Evolutionary conservation across 768 basidiomycete species (phyloP), one percentile per base, ranked within the genome.

Genomic region (Termitomyces heimii): DNA sequence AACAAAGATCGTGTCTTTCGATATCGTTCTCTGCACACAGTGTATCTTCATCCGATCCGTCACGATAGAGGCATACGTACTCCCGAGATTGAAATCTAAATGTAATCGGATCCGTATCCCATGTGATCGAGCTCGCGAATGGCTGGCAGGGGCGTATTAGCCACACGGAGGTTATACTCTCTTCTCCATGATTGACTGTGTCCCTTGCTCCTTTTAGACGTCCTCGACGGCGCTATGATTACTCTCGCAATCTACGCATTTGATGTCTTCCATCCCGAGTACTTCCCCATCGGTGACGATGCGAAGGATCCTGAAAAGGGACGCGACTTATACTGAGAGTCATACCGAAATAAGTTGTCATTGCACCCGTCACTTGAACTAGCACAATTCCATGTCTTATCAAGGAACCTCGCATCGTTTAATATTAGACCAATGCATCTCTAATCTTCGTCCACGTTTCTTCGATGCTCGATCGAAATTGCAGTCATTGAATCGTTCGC

Each of bases 61-160:
- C 40, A 18, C 29, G n/a, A n/a, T n/a, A n/a, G n/a, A 26, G 3
- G 31, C 31, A 31, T n/a, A n/a, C n/a, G 31, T 31, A 35, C 5
- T 18, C 37, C 18, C 39, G 51, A 24, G 28, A 20, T 5, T 35
- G 16, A 14, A 1, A 54, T 29, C 7, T 29, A 12, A 22, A 18
- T 47, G 10, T 43, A 28, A 47, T 26, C 49, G 52, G 40, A 18
- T 60, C 78, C 22, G 65, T 83, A 2, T 84, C 84, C 63, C 77
- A 82, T 54, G 77, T 75, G 4, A 71, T 80, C 56, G 81, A 83
- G 66, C 71, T 84, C 0, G 60, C 71, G 12, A 75, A 78, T 55
- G 80, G 82, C 0, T 84, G 81, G 81, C 65, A 62, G 26, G 82
- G 83, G 9, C 66, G 70, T 18, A 71, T 84, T 54, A 82, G 82